These are phyloP conservation scores for Basidioascus undulatus DNA, from an alignment of 768 basidiomycete genomes.

Conservation along the genomic window DNA sequence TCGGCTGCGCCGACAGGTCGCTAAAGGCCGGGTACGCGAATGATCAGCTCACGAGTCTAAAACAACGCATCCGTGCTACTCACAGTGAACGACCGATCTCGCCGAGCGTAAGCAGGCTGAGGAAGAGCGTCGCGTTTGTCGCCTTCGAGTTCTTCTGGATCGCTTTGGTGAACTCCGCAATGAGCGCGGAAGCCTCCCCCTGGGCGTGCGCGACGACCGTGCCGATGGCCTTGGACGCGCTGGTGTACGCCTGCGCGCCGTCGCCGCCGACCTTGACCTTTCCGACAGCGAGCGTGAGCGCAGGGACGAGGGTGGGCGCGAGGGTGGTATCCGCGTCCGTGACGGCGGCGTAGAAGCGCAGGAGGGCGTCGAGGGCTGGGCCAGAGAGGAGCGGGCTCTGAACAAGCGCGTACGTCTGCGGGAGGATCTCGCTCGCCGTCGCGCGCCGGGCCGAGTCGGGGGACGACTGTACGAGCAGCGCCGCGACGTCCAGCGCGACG, in stretches of 20 bases:
- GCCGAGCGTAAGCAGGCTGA: slow-evolving; percentile 70
- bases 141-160: slow-evolving; percentile 31
- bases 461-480: background rate
- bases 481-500: slow-evolving; percentile 1
- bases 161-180: slow-evolving; percentile 59
- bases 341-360: slow-evolving; percentile 60
- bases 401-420: slow-evolving; percentile 41
- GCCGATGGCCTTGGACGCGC: slow-evolving; percentile 66
- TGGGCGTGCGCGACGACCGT: slow-evolving; percentile 50
- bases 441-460: background rate
- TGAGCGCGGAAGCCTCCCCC: slow-evolving; percentile 50
- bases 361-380: slow-evolving; percentile 51
- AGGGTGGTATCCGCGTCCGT: slow-evolving; percentile 36
- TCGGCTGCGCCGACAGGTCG: slow-evolving; percentile 58
- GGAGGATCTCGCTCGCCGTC: slow-evolving; percentile 26
- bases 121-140: slow-evolving; percentile 39
- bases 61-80: slow-evolving; percentile 12
- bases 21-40: too few species aligned
- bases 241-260: slow-evolving; percentile 21
- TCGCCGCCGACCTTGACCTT: slow-evolving; percentile 20
- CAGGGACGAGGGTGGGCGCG: slow-evolving; percentile 56
- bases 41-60: too few species aligned
- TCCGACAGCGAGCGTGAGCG: slow-evolving; percentile 43
- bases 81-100: slow-evolving; percentile 82
- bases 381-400: slow-evolving; percentile 58